Evolutionary conservation across 2,329 filamentous ascomycete genomes (phyloP), one percentile per base, ranked within the genome.

Genomic region (Thyridium curvatum): DNA sequence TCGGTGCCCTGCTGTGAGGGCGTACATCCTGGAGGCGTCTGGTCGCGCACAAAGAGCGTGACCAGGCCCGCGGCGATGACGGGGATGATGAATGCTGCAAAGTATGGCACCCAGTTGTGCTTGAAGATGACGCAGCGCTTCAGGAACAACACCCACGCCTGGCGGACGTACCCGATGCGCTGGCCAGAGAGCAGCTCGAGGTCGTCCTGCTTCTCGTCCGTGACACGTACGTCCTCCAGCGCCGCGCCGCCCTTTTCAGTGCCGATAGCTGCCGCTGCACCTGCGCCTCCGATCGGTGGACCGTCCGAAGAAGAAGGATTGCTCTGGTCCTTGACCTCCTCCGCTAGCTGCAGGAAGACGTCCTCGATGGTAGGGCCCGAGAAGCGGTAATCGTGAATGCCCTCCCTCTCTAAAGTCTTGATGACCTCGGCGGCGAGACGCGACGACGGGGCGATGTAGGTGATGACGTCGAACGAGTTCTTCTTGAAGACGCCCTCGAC

Each of bases 301-400:
- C 32, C 18, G 18, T 45, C 47, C 12, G 29, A 13, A 17, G 46
- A 39, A 32, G 37, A 41, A 32, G 35, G 36, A 8, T 43, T 38
- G 35, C 59, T 60, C 46, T 83, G 76, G 6, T 71, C 71, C 41
- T 70, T 73, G 42, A 88, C 74, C 56, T 95, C 89, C 52, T 91
- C 86, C 0, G 89, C 87, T 30, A 95, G 71, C 47, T 86, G 82
- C 17, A 96, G 65, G 59, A 96, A 96, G 0, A 95, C 89, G 49
- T 95, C 89, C 56, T 96, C 91, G 31, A 96, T 89, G 0, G 87
- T 94, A 1, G 90, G 91, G 0, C 88, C 88, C 13, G 84, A 85
- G 48, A 95, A 85, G 41, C 89, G 82, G 56, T 94, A 95, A 41
- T 94, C 84, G 13, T 71, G 69, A 31, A 94, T 72, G 0, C 79